These are phyloP conservation scores for Mikania micrantha DNA, from an alignment of 129 eudicot species.

Conservation along the genomic window DNA sequence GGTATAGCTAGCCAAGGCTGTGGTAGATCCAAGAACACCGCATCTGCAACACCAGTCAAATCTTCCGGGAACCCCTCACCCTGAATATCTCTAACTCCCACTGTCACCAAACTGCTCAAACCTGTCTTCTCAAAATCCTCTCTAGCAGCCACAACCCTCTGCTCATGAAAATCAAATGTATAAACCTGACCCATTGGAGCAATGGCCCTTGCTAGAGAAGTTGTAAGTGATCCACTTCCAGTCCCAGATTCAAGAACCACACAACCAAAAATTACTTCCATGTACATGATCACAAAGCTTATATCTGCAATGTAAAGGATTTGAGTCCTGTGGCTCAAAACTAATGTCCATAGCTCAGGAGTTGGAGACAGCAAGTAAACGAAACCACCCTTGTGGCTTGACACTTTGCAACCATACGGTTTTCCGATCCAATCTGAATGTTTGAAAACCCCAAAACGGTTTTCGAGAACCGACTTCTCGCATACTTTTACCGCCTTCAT, in stretches of 20 bases:
- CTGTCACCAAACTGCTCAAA: constrained; percentile 64
- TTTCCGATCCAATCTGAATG: constrained; percentile 89
- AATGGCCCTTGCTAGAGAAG: constrained; percentile 83
- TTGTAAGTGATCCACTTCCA: constrained; percentile 83
- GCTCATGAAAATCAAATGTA: constrained; percentile 93
- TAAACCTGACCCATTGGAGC: constrained; percentile 79
- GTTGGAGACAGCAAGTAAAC: constrained; percentile 89
- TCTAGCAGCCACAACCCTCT: constrained; percentile 83
- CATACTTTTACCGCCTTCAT: constrained; percentile 79
- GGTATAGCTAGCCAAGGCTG: constrained; percentile 97
- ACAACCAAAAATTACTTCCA: constrained; percentile 89
- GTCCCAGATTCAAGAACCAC: constrained; percentile 90
- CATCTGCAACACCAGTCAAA: constrained; percentile 63
- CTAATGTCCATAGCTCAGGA: constrained; percentile 91
- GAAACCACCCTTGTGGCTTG: constrained; percentile 73
- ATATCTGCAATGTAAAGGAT: constrained; percentile 90
- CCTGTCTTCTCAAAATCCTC: constrained; percentile 82
- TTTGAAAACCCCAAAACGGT: constrained; percentile 77
- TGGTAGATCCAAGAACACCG: constrained; percentile 86
- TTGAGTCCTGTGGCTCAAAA: constrained; percentile 89
- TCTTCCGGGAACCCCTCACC: constrained; percentile 91
- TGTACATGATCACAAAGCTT: constrained; percentile 79
- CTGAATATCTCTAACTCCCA: constrained; percentile 89
- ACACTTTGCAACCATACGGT: constrained; percentile 82
- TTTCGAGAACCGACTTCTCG: constrained; percentile 48